Conservation (phyloP, 306 rosid genomes). For the Sphenostylis stenocarpa region DNA sequence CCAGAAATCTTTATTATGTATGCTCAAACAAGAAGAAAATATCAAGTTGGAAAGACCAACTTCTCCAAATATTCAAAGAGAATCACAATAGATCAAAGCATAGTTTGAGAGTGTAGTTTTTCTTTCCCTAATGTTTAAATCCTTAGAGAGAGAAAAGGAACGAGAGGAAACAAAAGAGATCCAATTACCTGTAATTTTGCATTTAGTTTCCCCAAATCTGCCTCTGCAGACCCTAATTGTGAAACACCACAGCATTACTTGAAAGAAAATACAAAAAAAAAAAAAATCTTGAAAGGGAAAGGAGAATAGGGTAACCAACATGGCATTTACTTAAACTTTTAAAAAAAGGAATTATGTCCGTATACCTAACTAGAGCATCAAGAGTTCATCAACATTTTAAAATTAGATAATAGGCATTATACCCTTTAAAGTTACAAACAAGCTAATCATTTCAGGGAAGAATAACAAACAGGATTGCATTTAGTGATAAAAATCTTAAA, state of each 20-base stretch:
- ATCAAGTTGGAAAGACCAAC: not conserved
- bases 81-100: slow-evolving; percentile 2
- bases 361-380: slow-evolving; percentile 6
- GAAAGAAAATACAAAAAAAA: slow-evolving; percentile 27
- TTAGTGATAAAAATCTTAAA: not conserved
- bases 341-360: not conserved
- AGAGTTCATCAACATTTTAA: slow-evolving; percentile 12
- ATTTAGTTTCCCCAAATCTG: slow-evolving; percentile 61
- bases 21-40: slow-evolving; percentile 12
- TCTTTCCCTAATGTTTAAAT: not conserved
- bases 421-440: not conserved
- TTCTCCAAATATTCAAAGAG: not conserved
- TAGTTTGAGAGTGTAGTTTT: not conserved
- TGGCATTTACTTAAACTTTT: not conserved
- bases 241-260: slow-evolving; percentile 41
- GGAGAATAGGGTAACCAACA: slow-evolving; percentile 17
- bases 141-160: not conserved
- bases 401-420: not conserved
- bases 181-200: slow-evolving; percentile 70
- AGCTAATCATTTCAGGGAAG: not conserved
- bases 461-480: not conserved
- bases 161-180: slow-evolving; percentile 19
- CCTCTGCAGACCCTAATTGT: slow-evolving; percentile 51
- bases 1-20: not conserved
- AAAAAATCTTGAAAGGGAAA: slow-evolving; percentile 4